These are phyloP conservation scores for Yamadazyma nakazawae DNA, from an alignment of 805 yeast genomes.

Conservation along the genomic window DNA sequence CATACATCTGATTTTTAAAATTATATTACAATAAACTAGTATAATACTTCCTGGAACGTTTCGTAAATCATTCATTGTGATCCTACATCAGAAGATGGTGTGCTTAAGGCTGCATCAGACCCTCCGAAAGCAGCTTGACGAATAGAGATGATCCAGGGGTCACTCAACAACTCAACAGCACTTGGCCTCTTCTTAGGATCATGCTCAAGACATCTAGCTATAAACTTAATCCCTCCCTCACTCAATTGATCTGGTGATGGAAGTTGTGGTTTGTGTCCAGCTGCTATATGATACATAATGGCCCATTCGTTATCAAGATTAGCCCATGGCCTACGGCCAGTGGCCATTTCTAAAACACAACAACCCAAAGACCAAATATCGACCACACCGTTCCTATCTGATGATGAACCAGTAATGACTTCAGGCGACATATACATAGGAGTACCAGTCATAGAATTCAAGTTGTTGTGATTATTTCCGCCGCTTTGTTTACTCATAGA, in stretches of 20 bases:
- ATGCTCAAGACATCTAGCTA: conserved; percentile 73
- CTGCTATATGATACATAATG: conserved; percentile 96
- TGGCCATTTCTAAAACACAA: conserved; percentile 93
- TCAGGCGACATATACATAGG: conserved; percentile 99
- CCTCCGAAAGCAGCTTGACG: conserved; percentile 63
- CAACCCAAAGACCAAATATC: conserved; percentile 98
- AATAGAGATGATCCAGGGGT: conserved; percentile 84
- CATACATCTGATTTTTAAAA: not conserved
- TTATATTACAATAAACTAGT: not conserved
- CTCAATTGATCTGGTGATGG: conserved; percentile 80
- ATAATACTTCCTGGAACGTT: not conserved
- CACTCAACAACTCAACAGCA: conserved; percentile 80
- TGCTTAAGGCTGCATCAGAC: conserved; percentile 27
- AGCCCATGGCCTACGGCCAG: conserved; percentile 96
- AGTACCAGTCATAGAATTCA: conserved; percentile 75
- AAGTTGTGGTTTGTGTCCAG: conserved; percentile 84
- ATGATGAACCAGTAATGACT: conserved; percentile 72
- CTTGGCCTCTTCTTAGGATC: conserved; percentile 78
- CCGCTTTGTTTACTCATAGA: conserved; percentile 14
- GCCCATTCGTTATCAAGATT: conserved; percentile 97
- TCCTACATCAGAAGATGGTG: conserved; percentile 34
- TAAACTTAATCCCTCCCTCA: conserved; percentile 64
- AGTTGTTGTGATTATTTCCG: conserved; percentile 23
- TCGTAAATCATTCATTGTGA: not conserved
- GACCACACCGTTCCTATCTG: conserved; percentile 59